phyloP scores from a whole-genome alignment of 2,329 filamentous ascomycete genomes.

The Pezicula radicicola region DNA sequence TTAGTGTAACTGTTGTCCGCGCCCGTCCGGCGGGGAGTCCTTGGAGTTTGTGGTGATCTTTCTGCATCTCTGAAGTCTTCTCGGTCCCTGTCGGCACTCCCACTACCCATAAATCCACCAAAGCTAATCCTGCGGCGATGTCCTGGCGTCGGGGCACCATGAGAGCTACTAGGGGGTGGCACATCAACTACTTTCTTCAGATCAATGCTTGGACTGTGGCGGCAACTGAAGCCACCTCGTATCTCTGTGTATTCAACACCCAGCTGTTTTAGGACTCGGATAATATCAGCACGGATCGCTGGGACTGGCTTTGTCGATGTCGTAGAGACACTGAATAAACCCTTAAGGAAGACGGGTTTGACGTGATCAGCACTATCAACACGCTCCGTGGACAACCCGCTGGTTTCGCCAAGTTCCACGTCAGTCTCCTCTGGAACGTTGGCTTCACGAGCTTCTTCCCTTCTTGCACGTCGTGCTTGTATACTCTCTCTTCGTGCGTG shows the following conservation, averaged over 20 bases:
- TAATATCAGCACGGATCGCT: conserved; percentile 85
- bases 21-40: conserved; percentile 38
- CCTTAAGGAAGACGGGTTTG: conserved; percentile 94
- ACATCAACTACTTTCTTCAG: conserved; percentile 68
- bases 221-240: conserved; percentile 87
- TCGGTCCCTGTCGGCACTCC: conserved; percentile 56
- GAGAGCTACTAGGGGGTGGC: conserved; percentile 52
- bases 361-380: conserved; percentile 72
- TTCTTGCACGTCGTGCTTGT: conserved; percentile 73
- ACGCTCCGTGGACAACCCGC: conserved; percentile 57
- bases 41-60: conserved; percentile 45
- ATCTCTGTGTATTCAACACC: conserved; percentile 92
- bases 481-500: conserved; percentile 91
- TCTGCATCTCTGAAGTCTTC: conserved; percentile 69
- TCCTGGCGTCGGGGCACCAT: conserved; percentile 43
- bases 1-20: conserved; percentile 76
- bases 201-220: conserved; percentile 86
- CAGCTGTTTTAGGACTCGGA: conserved; percentile 81
- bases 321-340: conserved; percentile 94
- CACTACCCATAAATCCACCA: conserved; percentile 58
- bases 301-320: conserved; percentile 88
- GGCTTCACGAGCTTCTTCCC: conserved; percentile 69
- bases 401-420: conserved; percentile 65
- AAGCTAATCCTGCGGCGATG: conserved; percentile 84
- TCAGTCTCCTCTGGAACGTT: conserved; percentile 92